phyloP scores from a whole-genome alignment of 371 early-diverging fungal genomes.

The Mortierella sp. region DNA sequence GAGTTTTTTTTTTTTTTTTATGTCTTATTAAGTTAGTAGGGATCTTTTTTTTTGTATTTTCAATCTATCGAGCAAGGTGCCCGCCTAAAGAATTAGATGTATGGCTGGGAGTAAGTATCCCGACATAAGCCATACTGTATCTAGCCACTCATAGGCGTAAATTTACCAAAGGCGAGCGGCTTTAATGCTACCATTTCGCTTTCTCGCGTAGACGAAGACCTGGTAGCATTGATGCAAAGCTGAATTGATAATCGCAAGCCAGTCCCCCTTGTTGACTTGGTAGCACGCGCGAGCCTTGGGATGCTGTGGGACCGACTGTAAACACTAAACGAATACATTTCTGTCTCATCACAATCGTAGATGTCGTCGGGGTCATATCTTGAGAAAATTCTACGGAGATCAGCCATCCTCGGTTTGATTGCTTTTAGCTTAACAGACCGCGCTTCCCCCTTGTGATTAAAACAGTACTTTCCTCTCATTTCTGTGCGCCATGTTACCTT shows the following conservation, averaged over 20 bases:
- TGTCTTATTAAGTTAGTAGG: not conserved
- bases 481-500: not conserved
- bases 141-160: not conserved
- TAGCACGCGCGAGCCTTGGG: not conserved
- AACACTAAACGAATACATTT: not conserved
- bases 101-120: not conserved
- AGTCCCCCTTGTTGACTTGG: not conserved
- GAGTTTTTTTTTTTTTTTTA: too few relatives aligned
- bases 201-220: slow-evolving; percentile 1
- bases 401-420: not conserved
- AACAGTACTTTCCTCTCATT: not conserved
- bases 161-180: slow-evolving; percentile 12
- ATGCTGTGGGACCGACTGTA: not conserved
- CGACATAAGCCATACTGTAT: too few relatives aligned
- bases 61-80: slow-evolving; percentile 9
- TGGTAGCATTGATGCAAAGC: slow-evolving; percentile 8
- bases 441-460: not conserved
- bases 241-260: not conserved
- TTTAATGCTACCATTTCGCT: slow-evolving; percentile 1
- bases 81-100: not conserved
- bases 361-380: slow-evolving; percentile 6
- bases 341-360: slow-evolving; percentile 9
- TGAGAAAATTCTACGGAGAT: not conserved
- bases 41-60: not conserved
- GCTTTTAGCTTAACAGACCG: not conserved